A percentile compares a stretch with the other conserved stretches of the same genome.
These are phyloP conservation scores for Talaromyces atroroseus DNA, from an alignment of 2,329 filamentous ascomycete species.

Conservation along the genomic window DNA sequence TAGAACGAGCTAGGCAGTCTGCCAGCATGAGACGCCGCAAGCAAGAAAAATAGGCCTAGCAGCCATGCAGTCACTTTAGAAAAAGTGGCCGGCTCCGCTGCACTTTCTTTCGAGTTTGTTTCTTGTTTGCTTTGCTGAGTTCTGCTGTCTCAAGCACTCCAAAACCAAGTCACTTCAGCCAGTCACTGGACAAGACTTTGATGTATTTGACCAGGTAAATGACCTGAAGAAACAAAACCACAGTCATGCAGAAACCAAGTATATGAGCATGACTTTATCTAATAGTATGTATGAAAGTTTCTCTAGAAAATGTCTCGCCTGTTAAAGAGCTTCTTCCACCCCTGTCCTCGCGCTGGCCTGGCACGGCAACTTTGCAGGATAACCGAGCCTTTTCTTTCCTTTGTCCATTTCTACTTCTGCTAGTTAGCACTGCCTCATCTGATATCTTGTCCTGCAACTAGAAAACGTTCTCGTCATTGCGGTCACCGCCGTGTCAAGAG, in stretches of 20 bases:
- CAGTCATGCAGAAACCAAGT: background rate
- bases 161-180: background rate
- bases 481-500: background rate
- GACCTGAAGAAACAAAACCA: background rate
- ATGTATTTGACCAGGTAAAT: background rate
- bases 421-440: slow-evolving; percentile 1
- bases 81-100: background rate
- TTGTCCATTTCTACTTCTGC: no score
- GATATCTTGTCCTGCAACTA: background rate
- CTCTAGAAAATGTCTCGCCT: no score
- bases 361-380: background rate
- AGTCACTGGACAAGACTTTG: slow-evolving; percentile 3
- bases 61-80: background rate
- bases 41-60: background rate
- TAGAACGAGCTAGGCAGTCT: no score
- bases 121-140: background rate
- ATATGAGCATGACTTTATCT: background rate
- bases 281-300: background rate
- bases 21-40: background rate
- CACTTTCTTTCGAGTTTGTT: background rate
- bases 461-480: background rate
- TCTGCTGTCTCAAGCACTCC: background rate
- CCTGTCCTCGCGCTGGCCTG: background rate
- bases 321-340: background rate
- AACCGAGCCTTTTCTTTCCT: background rate